These are phyloP conservation scores for Tephrocybe rancida DNA, from an alignment of 768 basidiomycete species.

Conservation along the genomic window DNA sequence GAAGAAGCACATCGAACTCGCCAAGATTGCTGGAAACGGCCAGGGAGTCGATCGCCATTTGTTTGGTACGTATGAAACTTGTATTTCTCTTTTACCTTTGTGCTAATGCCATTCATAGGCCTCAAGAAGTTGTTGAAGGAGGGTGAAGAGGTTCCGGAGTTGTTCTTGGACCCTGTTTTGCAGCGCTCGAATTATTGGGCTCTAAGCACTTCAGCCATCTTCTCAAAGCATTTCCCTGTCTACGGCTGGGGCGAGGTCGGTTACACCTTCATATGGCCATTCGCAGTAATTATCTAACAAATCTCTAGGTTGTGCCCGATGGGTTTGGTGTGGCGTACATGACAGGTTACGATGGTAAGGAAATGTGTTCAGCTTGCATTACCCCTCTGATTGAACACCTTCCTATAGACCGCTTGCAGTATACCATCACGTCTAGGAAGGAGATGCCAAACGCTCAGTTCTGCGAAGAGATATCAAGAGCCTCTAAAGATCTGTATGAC, in stretches of 20 bases:
- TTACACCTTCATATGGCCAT: neutral
- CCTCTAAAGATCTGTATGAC: conserved; percentile 68
- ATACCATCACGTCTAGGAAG: conserved; percentile 84
- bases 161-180: conserved; percentile 79
- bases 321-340: conserved; percentile 96
- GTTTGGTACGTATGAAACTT: conserved; percentile 56
- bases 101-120: conserved; percentile 40
- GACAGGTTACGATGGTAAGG: conserved; percentile 81
- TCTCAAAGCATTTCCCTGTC: conserved; percentile 78
- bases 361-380: neutral
- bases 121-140: conserved; percentile 67
- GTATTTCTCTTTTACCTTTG: neutral
- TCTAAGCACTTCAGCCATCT: conserved; percentile 87
- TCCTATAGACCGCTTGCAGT: conserved; percentile 72
- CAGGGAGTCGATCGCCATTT: conserved; percentile 88
- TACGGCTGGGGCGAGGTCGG: conserved; percentile 93
- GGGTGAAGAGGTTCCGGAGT: conserved; percentile 64
- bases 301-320: conserved; percentile 75
- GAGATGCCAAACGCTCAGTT: conserved; percentile 83
- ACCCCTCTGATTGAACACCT: neutral
- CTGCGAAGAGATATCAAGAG: conserved; percentile 63
- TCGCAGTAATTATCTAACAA: neutral
- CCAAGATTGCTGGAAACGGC: conserved; percentile 64
- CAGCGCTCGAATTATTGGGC: conserved; percentile 80
- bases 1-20: conserved; percentile 66